Conservation (phyloP, 768 basidiomycete genomes). For the Tulasnella sp. region DNA sequence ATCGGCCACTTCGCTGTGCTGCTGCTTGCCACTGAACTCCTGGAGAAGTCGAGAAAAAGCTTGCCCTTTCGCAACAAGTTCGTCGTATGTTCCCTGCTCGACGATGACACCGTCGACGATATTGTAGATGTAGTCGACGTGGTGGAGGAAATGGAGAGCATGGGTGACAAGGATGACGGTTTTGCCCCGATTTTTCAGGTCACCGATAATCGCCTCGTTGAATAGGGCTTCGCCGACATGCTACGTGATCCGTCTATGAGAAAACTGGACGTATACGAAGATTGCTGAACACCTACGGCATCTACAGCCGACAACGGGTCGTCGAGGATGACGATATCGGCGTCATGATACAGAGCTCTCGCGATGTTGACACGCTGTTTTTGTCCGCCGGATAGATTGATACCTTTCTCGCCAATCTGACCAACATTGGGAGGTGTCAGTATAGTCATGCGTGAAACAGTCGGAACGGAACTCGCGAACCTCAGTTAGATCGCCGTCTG, state of each 20-base stretch:
- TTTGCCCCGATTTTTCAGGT: constrained; percentile 40
- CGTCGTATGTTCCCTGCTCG: constrained; percentile 46
- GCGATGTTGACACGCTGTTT: constrained; percentile 59
- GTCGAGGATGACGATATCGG: constrained; percentile 54
- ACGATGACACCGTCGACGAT: constrained; percentile 40
- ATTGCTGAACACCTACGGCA: not conserved
- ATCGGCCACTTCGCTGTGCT: constrained; percentile 31
- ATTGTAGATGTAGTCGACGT: constrained; percentile 46
- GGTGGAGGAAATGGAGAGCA: constrained; percentile 46
- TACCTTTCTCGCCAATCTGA: constrained; percentile 8
- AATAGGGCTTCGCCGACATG: constrained; percentile 68
- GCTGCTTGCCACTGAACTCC: constrained; percentile 50
- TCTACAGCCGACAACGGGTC: constrained; percentile 55
- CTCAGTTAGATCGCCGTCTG: constrained; percentile 67
- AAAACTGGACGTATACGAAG: constrained; percentile 25
- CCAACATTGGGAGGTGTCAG: not conserved
- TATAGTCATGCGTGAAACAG: not conserved
- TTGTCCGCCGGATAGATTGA: constrained; percentile 48
- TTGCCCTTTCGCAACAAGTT: constrained; percentile 39
- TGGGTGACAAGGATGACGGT: constrained; percentile 51
- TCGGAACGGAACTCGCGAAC: constrained; percentile 43
- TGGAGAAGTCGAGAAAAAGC: constrained; percentile 50
- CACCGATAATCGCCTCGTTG: constrained; percentile 51
- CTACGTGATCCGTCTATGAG: constrained; percentile 24
- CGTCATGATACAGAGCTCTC: constrained; percentile 55